Conservation (phyloP, 2,329 filamentous ascomycete genomes). For the Thielaviopsis euricoi region DNA sequence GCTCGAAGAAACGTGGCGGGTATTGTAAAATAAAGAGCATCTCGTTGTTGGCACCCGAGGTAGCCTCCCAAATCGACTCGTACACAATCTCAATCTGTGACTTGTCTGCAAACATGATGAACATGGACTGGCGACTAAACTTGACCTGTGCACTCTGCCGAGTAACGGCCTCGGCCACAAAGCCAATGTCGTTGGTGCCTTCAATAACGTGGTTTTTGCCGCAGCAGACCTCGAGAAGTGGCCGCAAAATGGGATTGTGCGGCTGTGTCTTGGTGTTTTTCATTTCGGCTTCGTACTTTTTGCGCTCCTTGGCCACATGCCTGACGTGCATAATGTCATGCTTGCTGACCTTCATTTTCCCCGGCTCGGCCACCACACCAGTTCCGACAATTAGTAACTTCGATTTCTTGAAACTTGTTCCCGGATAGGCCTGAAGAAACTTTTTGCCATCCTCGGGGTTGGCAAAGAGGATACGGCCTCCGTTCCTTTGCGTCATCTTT, state of each 20-base stretch:
- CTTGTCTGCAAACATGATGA: constrained; percentile 20
- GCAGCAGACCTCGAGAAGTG: constrained; percentile 21
- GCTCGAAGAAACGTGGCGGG: constrained; percentile 32
- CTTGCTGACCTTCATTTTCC: constrained; percentile 19
- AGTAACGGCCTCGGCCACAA: constrained; percentile 24
- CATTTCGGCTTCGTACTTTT: constrained; percentile 8
- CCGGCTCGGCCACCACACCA: constrained; percentile 18
- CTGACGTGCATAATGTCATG: constrained; percentile 17
- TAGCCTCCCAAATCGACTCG: constrained; percentile 29
- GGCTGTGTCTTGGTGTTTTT: constrained; percentile 14
- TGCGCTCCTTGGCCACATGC: constrained; percentile 12
- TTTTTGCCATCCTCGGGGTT: constrained; percentile 20
- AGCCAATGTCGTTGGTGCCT: constrained; percentile 21
- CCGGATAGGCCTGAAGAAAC: constrained; percentile 22
- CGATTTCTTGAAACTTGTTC: constrained; percentile 13
- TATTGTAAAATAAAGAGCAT: constrained; percentile 35
- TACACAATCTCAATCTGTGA: constrained; percentile 31
- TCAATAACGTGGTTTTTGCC: constrained; percentile 30
- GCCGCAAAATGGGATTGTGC: constrained; percentile 12
- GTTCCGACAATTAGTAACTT: constrained; percentile 19
- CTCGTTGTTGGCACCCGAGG: constrained; percentile 21
- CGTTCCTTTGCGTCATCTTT: constrained; percentile 21
- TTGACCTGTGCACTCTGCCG: constrained; percentile 21
- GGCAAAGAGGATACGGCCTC: constrained; percentile 29
- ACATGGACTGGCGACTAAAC: constrained; percentile 28